Percentiles rank a stretch among this genome's conserved stretches.
These are phyloP conservation scores for Solanum chiquidenum DNA, from an alignment of 257 asterid species.

Conservation along the genomic window DNA sequence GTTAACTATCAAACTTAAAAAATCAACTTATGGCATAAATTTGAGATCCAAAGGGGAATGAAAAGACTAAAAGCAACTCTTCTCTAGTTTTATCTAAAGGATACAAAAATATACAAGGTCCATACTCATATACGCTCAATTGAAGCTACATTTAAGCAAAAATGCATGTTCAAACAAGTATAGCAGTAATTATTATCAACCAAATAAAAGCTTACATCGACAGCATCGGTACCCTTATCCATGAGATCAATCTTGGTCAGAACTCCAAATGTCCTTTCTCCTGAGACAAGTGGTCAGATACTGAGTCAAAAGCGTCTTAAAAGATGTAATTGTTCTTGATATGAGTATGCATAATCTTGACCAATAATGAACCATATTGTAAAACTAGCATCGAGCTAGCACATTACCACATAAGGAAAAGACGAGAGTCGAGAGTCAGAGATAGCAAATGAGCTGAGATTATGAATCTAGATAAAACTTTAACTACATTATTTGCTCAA, in stretches of 20 bases:
- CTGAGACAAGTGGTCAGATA: neutral
- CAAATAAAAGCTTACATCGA: conserved; percentile 11
- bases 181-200: neutral
- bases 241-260: conserved; percentile 22
- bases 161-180: neutral
- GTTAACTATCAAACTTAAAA: neutral
- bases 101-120: neutral
- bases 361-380: neutral
- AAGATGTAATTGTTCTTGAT: neutral
- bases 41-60: neutral
- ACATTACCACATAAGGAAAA: neutral
- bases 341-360: neutral
- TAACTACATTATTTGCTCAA: neutral
- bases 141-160: neutral
- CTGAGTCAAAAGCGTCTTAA: neutral
- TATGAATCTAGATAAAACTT: neutral
- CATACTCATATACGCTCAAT: neutral
- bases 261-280: conserved; percentile 24
- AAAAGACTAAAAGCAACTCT: neutral
- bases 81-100: neutral
- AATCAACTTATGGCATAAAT: neutral
- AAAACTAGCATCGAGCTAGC: neutral
- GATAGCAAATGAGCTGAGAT: neutral
- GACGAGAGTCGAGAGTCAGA: neutral
- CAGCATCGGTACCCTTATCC: conserved; percentile 28